phyloP scores from a whole-genome alignment of 2,329 filamentous ascomycete genomes.

The Alternaria sp. region DNA sequence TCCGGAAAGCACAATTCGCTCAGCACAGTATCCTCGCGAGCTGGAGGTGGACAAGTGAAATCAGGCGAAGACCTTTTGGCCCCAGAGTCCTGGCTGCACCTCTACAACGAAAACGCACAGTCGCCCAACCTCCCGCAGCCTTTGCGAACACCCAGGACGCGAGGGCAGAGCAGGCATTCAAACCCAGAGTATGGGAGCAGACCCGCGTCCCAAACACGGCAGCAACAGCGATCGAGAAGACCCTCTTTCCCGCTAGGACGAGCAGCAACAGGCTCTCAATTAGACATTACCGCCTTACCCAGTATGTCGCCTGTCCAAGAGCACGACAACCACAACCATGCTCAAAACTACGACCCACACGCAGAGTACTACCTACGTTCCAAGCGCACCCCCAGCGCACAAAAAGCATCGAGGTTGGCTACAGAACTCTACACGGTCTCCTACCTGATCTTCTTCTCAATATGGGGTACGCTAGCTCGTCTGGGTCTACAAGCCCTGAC shows the following conservation, averaged over 20 bases:
- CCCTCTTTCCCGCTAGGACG: constrained; percentile 14
- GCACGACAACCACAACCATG: background rate
- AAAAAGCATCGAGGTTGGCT: constrained; percentile 38
- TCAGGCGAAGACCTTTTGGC: constrained; percentile 13
- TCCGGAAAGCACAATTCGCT: constrained; percentile 10
- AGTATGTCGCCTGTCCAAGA: constrained; percentile 22
- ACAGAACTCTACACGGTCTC: constrained; percentile 71
- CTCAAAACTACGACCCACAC: background rate
- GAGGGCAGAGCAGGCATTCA: constrained; percentile 9
- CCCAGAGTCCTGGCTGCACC: constrained; percentile 18
- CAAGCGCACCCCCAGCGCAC: constrained; percentile 20
- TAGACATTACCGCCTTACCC: constrained; percentile 44
- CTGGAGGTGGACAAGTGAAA: background rate
- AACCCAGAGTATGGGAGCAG: constrained; percentile 13
- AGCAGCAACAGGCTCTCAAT: constrained; percentile 24
- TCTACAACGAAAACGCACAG: constrained; percentile 16
- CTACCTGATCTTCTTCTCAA: constrained; percentile 84
- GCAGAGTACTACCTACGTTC: constrained; percentile 23
- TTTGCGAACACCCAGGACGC: constrained; percentile 8
- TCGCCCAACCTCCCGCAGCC: constrained; percentile 12
- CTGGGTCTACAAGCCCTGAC: constrained; percentile 83
- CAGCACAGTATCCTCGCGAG: constrained; percentile 11
- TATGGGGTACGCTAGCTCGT: constrained; percentile 84
- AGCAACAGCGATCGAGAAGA: constrained; percentile 17
- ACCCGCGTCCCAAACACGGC: constrained; percentile 14